Conservation (phyloP, 495 filamentous ascomycete genomes). For the Penicillium tannophilum region DNA sequence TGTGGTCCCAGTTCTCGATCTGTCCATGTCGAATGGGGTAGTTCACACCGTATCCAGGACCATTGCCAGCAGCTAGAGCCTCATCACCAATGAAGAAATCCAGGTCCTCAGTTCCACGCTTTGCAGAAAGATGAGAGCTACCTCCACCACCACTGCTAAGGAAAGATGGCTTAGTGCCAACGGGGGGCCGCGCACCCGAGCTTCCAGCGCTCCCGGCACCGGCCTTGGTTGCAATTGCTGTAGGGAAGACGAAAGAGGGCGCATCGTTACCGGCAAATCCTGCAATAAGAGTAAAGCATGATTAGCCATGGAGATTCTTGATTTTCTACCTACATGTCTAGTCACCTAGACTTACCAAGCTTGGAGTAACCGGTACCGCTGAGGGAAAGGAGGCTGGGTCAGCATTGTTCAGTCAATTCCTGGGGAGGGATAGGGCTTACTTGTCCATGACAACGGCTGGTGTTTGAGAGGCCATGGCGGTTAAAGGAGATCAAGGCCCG, state of each 20-base stretch:
- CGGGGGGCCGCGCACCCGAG: conserved; percentile 82
- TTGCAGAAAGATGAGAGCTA: conserved; percentile 77
- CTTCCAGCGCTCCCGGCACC: conserved; percentile 66
- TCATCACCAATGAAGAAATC: conserved; percentile 99
- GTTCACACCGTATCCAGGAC: conserved; percentile 92
- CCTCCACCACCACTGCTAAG: conserved; percentile 87
- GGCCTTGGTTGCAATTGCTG: conserved; percentile 95
- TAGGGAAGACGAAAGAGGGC: conserved; percentile 98
- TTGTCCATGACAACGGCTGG: conserved; percentile 99
- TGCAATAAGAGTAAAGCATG: conserved; percentile 38
- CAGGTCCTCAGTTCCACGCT: conserved; percentile 95
- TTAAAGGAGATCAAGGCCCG: conserved; percentile 24
- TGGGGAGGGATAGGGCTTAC: conserved; percentile 57
- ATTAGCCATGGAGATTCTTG: background rate
- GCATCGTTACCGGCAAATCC: conserved; percentile 99
- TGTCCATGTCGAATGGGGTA: conserved; percentile 98
- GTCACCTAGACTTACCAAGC: conserved; percentile 65
- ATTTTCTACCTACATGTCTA: conserved; percentile 4
- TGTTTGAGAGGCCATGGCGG: conserved; percentile 90
- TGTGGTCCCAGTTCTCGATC: conserved; percentile 99
- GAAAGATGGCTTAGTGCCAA: conserved; percentile 93
- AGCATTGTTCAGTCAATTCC: conserved; percentile 24
- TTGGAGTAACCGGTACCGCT: conserved; percentile 99
- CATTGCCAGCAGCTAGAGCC: conserved; percentile 78
- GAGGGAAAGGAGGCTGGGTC: conserved; percentile 25